Evolutionary conservation across 2,329 filamentous ascomycete species (phyloP).

Genomic region (Botrytis elliptica): DNA sequence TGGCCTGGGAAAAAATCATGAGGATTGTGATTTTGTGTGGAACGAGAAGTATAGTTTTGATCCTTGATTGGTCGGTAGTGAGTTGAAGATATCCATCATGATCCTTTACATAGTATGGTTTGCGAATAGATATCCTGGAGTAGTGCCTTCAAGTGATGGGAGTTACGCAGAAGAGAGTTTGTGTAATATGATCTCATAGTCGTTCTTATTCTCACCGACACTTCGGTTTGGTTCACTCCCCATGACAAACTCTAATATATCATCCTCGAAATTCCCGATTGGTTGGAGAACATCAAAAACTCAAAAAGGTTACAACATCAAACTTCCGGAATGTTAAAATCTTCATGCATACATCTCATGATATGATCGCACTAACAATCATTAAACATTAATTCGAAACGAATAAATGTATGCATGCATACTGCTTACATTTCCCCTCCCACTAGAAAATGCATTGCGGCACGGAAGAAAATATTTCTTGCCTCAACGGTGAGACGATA

Average conservation of each 20-base stretch:
- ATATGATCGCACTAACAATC: background rate
- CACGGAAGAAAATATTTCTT: conserved; percentile 3
- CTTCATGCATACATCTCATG: background rate
- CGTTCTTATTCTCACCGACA: conserved; percentile 13
- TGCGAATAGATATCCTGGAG: background rate
- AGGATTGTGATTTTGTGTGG: background rate
- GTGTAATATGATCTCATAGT: background rate
- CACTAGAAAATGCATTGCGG: background rate
- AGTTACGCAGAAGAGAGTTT: background rate
- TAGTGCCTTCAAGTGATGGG: too few relatives aligned
- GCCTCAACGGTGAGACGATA: conserved; percentile 1
- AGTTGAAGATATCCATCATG: background rate
- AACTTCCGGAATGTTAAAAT: background rate
- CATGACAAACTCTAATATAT: background rate
- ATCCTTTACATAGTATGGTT: background rate
- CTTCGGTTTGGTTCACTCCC: background rate
- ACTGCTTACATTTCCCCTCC: conserved; percentile 8
- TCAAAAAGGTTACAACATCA: background rate
- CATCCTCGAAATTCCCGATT: background rate
- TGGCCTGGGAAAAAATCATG: background rate
- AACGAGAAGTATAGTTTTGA: background rate
- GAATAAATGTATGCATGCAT: background rate
- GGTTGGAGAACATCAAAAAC: background rate
- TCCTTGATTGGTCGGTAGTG: background rate
- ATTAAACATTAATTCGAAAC: background rate